Conservation (phyloP, 2,329 filamentous ascomycete genomes). For the Elsinoe australis region DNA sequence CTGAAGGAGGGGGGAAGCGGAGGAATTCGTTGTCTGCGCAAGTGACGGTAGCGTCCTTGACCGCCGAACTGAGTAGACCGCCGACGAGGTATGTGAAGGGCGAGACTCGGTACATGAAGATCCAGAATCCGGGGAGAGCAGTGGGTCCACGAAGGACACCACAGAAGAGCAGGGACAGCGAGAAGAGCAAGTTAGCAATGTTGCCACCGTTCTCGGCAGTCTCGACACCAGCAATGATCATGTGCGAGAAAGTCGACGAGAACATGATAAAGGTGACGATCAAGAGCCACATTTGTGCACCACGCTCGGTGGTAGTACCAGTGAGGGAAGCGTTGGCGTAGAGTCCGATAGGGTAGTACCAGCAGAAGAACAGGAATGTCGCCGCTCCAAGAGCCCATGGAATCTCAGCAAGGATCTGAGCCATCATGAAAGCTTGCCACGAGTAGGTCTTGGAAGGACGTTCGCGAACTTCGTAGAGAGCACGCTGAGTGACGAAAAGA, state of each 20-base stretch:
- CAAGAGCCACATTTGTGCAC: conserved; percentile 71
- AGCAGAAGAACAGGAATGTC: conserved; percentile 68
- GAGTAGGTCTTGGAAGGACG: conserved; percentile 76
- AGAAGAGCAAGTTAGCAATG: conserved; percentile 67
- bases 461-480: conserved; percentile 77
- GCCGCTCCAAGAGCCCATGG: conserved; percentile 75
- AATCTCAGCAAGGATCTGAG: conserved; percentile 75
- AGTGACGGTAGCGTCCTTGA: conserved; percentile 57
- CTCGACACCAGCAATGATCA: conserved; percentile 68
- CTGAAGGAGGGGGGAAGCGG: conserved; percentile 54
- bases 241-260: conserved; percentile 70
- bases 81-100: conserved; percentile 76
- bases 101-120: conserved; percentile 73
- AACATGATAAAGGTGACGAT: conserved; percentile 70
- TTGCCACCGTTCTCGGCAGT: conserved; percentile 68
- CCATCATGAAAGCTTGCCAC: conserved; percentile 78
- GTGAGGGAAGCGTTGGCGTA: conserved; percentile 60
- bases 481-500: conserved; percentile 73
- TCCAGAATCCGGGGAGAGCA: conserved; percentile 65
- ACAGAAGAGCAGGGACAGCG: conserved; percentile 61
- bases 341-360: conserved; percentile 81
- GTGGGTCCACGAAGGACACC: conserved; percentile 60
- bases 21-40: conserved; percentile 66
- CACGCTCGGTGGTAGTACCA: conserved; percentile 57
- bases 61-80: conserved; percentile 60